Base-by-base conservation (phyloP, 805 yeast species). In the Kodamaea hsintzibuensis region DNA sequence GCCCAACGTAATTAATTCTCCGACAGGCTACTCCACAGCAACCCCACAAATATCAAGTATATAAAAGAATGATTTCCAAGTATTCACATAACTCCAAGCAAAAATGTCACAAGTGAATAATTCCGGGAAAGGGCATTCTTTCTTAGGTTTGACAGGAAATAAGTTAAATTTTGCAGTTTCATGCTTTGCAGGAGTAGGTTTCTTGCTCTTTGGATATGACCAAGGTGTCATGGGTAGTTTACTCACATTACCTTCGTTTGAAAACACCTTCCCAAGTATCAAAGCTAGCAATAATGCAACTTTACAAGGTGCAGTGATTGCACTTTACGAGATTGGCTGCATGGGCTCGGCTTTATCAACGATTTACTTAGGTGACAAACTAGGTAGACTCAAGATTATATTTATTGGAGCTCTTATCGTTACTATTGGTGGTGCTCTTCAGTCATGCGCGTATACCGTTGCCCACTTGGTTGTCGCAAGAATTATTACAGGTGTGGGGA, bases 121-220 rank as follows among this genome's bases (percentile, higher is more conserved):
- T 2, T 8, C 10, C 35, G 35, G 42, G 7, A 12, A 27, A n/a
- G 22, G 17, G 10, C 54, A 53, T 39, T 43, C 43, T 2, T 56
- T 27, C 35, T 30, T 56, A 7, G 55, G 55, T 8, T 33, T 56
- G 33, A 16, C 47, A 9, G 58, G 58, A 8, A 17, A 38, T 33
- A 50, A 46, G 33, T 47, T 56, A 19, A 51, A 56, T 37, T 50
- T 53, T 40, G 56, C 56, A 2, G 54, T 56, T 10, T 56, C 58
- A 3, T 43, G 50, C 13, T 53, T 56, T 44, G 58, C 58, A 6
- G 58, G 58, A n/a, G 54, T 56, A 7, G 58, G 58, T 6, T 56
- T 74, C 48, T 70, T 73, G 51, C 68, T 74, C 56, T 72, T 74
- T 52, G 80, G 80, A 22, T 73, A 72, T 55, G 80, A 76, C 57